These are phyloP conservation scores for Coemansia sp. DNA, from an alignment of 192 early-diverging fungal genomes.

Conservation along the genomic window DNA sequence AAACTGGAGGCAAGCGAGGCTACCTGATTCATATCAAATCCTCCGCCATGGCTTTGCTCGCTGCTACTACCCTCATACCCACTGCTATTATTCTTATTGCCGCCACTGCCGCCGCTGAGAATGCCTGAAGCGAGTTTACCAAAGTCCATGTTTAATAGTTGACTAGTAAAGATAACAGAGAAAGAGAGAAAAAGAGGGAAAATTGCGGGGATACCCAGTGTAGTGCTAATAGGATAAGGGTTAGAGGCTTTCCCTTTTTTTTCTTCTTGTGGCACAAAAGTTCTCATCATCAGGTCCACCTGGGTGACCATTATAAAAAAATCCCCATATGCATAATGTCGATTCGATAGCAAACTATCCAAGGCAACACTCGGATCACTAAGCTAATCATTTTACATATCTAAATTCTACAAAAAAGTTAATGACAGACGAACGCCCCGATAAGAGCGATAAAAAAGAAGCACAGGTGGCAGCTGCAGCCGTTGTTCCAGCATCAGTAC, in stretches of 20 bases:
- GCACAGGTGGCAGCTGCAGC: background rate
- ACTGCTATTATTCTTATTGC: constrained; percentile 16
- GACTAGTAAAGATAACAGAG: background rate
- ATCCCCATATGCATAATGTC: background rate
- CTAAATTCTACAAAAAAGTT: background rate
- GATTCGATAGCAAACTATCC: background rate
- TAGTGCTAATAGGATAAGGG: background rate
- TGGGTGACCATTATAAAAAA: too few species aligned
- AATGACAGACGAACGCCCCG: background rate
- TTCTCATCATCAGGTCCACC: background rate
- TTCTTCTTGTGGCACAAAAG: background rate
- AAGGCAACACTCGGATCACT: too few species aligned
- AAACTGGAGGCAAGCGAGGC: constrained; percentile 28
- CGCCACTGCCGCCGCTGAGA: constrained; percentile 22
- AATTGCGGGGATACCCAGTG: background rate
- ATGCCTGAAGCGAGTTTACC: constrained; percentile 23
- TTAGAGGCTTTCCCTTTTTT: background rate
- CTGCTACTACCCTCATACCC: background rate
- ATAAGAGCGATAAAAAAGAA: background rate
- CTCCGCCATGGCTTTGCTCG: constrained; percentile 1
- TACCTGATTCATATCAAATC: constrained; percentile 29
- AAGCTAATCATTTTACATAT: too few species aligned
- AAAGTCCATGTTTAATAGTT: constrained; percentile 29
- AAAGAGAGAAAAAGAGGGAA: background rate
- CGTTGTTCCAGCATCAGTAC: constrained; percentile 13